Conservation (phyloP, 2,329 filamentous ascomycete species). For the Aspergillus floridensis region DNA sequence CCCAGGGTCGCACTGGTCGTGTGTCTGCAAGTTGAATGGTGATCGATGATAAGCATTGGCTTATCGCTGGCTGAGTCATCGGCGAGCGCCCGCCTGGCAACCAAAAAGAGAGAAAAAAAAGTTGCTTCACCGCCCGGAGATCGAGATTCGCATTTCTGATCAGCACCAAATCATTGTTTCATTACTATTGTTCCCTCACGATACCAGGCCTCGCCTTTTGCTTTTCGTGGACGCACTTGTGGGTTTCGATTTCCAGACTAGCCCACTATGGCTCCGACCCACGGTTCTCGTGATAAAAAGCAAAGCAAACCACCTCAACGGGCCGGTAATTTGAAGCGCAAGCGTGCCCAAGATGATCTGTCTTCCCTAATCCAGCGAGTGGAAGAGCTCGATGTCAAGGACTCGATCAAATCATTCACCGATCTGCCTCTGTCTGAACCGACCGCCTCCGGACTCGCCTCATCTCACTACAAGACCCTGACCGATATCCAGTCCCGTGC, state of each 20-base stretch:
- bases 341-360: slow-evolving; percentile 47
- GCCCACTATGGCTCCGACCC: slow-evolving; percentile 34
- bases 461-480: slow-evolving; percentile 82
- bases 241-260: neutral
- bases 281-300: slow-evolving; percentile 29
- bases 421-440: slow-evolving; percentile 82
- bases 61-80: slow-evolving; percentile 41
- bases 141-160: slow-evolving; percentile 9
- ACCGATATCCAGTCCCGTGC: slow-evolving; percentile 90
- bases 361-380: slow-evolving; percentile 43
- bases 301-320: slow-evolving; percentile 27
- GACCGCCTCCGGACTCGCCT: slow-evolving; percentile 74
- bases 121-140: slow-evolving; percentile 24
- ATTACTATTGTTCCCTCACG: neutral
- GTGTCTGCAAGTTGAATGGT: neutral
- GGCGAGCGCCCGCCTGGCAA: neutral
- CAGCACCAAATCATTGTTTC: slow-evolving; percentile 3
- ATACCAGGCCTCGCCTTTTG: neutral
- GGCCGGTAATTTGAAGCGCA: slow-evolving; percentile 43
- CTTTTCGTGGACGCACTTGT: neutral
- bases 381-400: slow-evolving; percentile 45
- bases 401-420: slow-evolving; percentile 66
- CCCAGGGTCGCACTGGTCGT: neutral
- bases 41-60: slow-evolving; percentile 17
- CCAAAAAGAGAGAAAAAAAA: slow-evolving; percentile 27